These are phyloP conservation scores for Lolium perenne DNA, from an alignment of 176 grass and related monocot species.

Conservation along the genomic window DNA sequence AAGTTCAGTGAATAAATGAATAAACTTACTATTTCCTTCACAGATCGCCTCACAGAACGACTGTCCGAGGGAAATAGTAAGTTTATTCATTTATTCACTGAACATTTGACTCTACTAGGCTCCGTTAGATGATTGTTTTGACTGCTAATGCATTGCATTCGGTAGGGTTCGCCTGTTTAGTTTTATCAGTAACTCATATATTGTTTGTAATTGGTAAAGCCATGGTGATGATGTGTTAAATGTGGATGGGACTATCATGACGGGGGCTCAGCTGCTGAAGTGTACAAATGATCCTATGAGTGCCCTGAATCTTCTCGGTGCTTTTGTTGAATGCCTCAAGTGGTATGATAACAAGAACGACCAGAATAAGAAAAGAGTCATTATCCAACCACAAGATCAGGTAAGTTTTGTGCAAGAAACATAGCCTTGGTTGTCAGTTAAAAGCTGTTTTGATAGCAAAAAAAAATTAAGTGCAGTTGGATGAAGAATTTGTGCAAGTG, in stretches of 20 bases:
- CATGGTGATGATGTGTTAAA: background rate
- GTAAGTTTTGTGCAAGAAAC: slow-evolving; percentile 3
- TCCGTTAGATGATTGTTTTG: background rate
- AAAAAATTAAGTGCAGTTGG: background rate
- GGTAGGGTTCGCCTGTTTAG: background rate
- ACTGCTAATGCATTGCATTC: background rate
- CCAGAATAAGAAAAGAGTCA: background rate
- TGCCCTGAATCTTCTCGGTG: background rate
- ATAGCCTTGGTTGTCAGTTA: slow-evolving; percentile 4
- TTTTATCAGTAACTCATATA: background rate
- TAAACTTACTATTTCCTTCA: background rate
- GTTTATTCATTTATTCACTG: background rate
- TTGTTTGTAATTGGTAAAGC: background rate
- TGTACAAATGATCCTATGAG: background rate
- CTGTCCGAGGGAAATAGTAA: background rate
- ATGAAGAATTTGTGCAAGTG: background rate
- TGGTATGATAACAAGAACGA: background rate
- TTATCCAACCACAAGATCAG: background rate
- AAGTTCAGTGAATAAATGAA: background rate
- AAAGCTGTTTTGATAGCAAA: slow-evolving; percentile 5
- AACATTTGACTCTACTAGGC: background rate
- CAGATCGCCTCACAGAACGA: background rate
- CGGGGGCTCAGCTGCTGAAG: background rate
- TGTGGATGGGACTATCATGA: background rate
- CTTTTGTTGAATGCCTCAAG: background rate